These are phyloP conservation scores for Metahyphopichia silvanorum DNA, from an alignment of 805 yeast genomes.

Conservation along the genomic window DNA sequence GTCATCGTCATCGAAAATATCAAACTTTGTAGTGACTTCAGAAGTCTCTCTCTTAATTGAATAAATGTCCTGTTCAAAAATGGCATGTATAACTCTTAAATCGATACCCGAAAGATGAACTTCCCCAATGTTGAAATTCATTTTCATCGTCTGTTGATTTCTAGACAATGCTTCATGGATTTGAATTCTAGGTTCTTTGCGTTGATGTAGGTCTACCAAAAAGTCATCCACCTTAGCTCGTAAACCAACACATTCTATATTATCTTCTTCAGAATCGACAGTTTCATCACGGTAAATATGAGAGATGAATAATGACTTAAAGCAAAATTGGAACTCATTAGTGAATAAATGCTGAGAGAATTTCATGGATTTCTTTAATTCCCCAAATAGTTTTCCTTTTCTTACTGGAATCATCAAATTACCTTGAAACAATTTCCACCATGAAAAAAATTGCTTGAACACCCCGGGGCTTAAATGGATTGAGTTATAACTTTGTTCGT, in stretches of 20 bases:
- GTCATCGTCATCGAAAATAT: slow-evolving; percentile 50
- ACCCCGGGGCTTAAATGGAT: slow-evolving; percentile 73
- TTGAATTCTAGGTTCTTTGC: slow-evolving; percentile 33
- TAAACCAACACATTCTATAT: slow-evolving; percentile 63
- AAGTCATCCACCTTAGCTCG: slow-evolving; percentile 41
- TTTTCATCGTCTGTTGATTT: slow-evolving; percentile 47
- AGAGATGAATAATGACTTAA: slow-evolving; percentile 70
- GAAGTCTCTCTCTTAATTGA: slow-evolving; percentile 2
- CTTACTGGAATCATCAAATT: slow-evolving; percentile 77
- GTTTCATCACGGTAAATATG: slow-evolving; percentile 63
- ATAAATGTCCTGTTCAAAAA: slow-evolving; percentile 35
- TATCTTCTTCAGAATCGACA: slow-evolving; percentile 36
- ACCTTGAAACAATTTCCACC: slow-evolving; percentile 89
- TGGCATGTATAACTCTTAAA: slow-evolving; percentile 52
- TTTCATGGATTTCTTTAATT: slow-evolving; percentile 52
- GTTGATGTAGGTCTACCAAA: slow-evolving; percentile 38
- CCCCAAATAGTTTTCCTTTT: slow-evolving; percentile 68
- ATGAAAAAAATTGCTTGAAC: slow-evolving; percentile 63
- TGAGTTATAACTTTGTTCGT: slow-evolving; percentile 53
- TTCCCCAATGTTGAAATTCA: slow-evolving; percentile 68
- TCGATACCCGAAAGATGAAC: slow-evolving; percentile 55
- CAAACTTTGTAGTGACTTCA: slow-evolving; percentile 13
- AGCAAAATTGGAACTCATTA: slow-evolving; percentile 71
- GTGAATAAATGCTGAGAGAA: slow-evolving; percentile 74
- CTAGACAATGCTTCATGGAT: slow-evolving; percentile 44